phyloP scores from a whole-genome alignment of 768 basidiomycete genomes.

The Boletus fagicola region DNA sequence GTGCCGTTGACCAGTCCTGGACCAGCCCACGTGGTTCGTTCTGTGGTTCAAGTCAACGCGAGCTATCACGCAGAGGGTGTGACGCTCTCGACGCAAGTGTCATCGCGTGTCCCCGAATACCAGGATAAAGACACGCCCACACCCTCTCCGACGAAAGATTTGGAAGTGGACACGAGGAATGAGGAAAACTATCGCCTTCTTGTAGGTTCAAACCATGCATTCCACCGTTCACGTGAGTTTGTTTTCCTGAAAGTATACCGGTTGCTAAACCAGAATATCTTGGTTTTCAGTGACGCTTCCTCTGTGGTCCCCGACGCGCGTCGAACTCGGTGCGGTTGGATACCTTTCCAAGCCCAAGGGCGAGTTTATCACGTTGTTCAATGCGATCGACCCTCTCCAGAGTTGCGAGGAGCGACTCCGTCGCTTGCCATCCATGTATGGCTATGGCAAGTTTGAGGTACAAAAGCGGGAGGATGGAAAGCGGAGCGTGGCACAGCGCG shows the following conservation, averaged over 20 bases:
- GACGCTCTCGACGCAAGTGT: conserved; percentile 21
- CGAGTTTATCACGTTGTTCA: conserved; percentile 68
- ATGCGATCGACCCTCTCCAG: conserved; percentile 56
- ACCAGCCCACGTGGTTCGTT: background rate
- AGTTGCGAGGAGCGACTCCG: conserved; percentile 43
- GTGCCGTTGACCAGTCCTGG: conserved; percentile 19
- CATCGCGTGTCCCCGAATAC: background rate
- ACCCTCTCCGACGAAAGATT: conserved; percentile 28
- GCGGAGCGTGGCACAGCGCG: conserved; percentile 56
- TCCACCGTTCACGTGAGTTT: conserved; percentile 62
- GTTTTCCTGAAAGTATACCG: background rate
- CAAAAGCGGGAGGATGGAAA: conserved; percentile 48
- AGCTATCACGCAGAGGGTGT: conserved; percentile 9
- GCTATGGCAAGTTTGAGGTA: conserved; percentile 57
- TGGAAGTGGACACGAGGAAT: conserved; percentile 44
- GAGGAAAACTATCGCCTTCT: conserved; percentile 70
- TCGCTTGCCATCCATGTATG: conserved; percentile 56
- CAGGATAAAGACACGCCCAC: background rate
- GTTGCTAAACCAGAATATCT: background rate
- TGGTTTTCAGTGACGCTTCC: conserved; percentile 53
- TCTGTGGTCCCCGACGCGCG: conserved; percentile 64
- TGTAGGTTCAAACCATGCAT: conserved; percentile 52
- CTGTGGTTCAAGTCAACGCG: background rate
- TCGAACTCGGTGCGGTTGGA: conserved; percentile 71
- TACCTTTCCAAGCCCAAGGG: conserved; percentile 70